These are phyloP conservation scores for Spongospora subterranea DNA, from an alignment of 208 protist genomes.

Conservation along the genomic window DNA sequence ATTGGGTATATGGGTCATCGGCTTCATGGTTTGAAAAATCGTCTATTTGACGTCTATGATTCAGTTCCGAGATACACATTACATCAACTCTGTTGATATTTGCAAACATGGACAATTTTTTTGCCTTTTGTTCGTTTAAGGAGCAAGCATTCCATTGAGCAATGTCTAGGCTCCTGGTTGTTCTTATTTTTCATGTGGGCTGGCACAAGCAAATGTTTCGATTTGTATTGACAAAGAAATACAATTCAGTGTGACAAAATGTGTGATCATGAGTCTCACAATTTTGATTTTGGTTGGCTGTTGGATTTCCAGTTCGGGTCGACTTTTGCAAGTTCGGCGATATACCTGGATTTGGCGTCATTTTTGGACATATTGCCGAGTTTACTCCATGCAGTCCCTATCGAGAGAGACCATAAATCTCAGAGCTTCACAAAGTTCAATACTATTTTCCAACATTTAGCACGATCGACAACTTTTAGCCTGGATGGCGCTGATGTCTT, in stretches of 20 bases:
- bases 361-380: slow-evolving; percentile 18
- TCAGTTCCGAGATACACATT: neutral
- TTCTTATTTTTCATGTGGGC: too few species aligned
- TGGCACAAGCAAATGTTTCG: too few species aligned
- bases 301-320: neutral
- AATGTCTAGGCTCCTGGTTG: too few species aligned
- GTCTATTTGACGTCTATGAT: neutral
- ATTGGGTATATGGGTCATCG: neutral
- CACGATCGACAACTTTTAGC: neutral
- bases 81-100: neutral
- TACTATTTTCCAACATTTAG: slow-evolving; percentile 28
- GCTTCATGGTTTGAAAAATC: neutral
- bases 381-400: slow-evolving; percentile 13
- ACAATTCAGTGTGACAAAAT: too few species aligned
- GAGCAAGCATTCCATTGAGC: neutral
- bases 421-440: neutral
- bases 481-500: neutral
- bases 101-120: neutral
- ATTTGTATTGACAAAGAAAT: too few species aligned
- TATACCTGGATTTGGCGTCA: slow-evolving; percentile 40
- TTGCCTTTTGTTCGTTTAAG: neutral
- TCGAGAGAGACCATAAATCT: neutral
- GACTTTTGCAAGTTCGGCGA: slow-evolving; percentile 15
- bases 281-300: neutral
- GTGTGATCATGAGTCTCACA: neutral